These are phyloP conservation scores for Chaetomium sp. DNA, from an alignment of 2,329 filamentous ascomycete species.

Conservation along the genomic window DNA sequence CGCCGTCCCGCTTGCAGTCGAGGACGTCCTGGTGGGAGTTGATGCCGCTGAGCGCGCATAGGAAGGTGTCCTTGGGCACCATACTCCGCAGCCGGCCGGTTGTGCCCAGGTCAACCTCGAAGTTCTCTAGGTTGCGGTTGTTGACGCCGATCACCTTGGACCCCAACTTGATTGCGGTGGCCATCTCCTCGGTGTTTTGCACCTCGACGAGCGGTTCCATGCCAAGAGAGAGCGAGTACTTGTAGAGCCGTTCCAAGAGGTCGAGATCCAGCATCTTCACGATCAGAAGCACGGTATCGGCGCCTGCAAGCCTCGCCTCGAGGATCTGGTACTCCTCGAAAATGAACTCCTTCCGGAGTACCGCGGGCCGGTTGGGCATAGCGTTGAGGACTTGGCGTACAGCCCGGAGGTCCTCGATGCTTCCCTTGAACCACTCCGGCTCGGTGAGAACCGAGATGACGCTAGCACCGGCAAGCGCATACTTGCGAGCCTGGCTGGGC, in stretches of 20 bases:
- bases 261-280: constrained; percentile 93
- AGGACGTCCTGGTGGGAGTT: constrained; percentile 85
- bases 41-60: constrained; percentile 94
- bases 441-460: constrained; percentile 98
- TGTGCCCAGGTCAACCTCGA: constrained; percentile 93
- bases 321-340: constrained; percentile 99
- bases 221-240: constrained; percentile 83
- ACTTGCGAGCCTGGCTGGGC: constrained; percentile 84
- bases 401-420: constrained; percentile 85
- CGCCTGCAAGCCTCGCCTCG: constrained; percentile 87
- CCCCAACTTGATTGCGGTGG: constrained; percentile 79
- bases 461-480: constrained; percentile 91
- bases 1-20: constrained; percentile 83
- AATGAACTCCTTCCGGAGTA: constrained; percentile 94
- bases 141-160: constrained; percentile 95
- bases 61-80: constrained; percentile 81
- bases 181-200: constrained; percentile 92
- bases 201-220: constrained; percentile 99
- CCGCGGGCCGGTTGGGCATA: constrained; percentile 88
- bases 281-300: constrained; percentile 91
- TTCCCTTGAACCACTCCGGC: constrained; percentile 98
- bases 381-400: constrained; percentile 87
- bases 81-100: constrained; percentile 85
- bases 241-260: constrained; percentile 75
- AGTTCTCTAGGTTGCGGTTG: constrained; percentile 93